A percentile compares a stretch with the other conserved stretches of the same genome.
phyloP scores from a whole-genome alignment of 1,284 basidiomycete species.

The Ustilago esculenta region DNA sequence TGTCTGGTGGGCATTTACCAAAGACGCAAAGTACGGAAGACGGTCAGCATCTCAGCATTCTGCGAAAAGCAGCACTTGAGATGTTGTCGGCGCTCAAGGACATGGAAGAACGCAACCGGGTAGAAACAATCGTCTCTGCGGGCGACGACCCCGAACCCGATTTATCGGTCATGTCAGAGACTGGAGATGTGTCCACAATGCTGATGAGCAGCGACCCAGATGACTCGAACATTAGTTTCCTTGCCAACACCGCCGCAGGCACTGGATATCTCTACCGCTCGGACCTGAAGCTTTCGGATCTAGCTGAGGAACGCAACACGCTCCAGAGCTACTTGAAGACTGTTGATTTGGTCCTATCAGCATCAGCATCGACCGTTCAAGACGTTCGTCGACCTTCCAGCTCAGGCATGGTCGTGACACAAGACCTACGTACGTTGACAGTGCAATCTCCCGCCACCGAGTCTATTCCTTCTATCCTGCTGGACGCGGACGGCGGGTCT shows the following conservation, averaged over 20 bases:
- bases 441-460: neutral
- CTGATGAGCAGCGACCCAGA: constrained; percentile 6
- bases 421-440: neutral
- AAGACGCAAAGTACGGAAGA: neutral
- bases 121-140: constrained; percentile 17
- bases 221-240: constrained; percentile 2
- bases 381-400: constrained; percentile 6
- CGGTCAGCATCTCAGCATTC: constrained; percentile 73
- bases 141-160: neutral
- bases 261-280: constrained; percentile 80
- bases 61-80: constrained; percentile 79
- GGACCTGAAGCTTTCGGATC: constrained; percentile 72
- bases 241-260: neutral
- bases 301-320: constrained; percentile 72
- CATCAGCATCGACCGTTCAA: neutral
- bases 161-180: neutral
- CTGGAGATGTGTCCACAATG: neutral
- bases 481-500: neutral
- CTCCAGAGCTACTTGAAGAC: constrained; percentile 27
- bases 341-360: constrained; percentile 25
- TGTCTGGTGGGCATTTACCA: neutral
- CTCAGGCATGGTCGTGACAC: neutral
- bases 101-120: constrained; percentile 64
- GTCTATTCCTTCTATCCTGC: constrained; percentile 2
- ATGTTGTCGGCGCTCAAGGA: constrained; percentile 78